Evolutionary conservation across 1,284 basidiomycete species (phyloP).

Genomic region (Ustilago vetiveriae): DNA sequence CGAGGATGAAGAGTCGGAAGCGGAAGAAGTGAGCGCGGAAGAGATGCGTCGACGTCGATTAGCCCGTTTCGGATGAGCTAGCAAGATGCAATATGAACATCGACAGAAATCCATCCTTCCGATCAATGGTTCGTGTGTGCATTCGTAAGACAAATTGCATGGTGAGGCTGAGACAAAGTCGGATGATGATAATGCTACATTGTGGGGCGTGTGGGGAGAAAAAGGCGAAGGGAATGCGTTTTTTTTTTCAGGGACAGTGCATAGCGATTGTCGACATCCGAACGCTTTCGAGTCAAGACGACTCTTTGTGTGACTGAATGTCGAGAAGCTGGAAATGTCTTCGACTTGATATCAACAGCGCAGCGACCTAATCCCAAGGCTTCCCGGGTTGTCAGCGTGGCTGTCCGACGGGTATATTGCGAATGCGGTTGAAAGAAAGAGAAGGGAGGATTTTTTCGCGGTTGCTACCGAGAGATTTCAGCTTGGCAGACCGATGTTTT

Average conservation of each 20-base stretch:
- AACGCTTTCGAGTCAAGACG: no score
- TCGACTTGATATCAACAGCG: conserved; percentile 1
- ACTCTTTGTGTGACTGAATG: background rate
- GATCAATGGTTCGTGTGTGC: background rate
- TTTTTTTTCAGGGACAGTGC: no score
- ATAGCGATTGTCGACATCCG: no score
- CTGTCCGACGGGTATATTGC: conserved; percentile 43
- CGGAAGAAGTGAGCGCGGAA: conserved; percentile 50
- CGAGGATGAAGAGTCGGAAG: conserved; percentile 47
- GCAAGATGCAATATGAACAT: background rate
- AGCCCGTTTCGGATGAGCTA: conserved; percentile 39
- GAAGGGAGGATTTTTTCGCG: background rate
- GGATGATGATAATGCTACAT: conserved; percentile 29
- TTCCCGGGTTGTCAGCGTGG: background rate
- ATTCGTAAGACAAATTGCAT: conserved; percentile 6
- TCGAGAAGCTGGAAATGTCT: background rate
- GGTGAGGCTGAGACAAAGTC: background rate
- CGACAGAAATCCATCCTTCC: no score
- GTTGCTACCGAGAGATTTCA: no score
- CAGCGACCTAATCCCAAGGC: background rate
- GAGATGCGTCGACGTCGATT: conserved; percentile 53
- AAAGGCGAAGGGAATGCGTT: no score
- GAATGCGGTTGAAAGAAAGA: background rate
- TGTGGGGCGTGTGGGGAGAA: no score
- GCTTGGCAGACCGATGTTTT: no score